Evolutionary conservation across 495 filamentous ascomycete genomes (phyloP).

Genomic region (Penicillium egyptiacum): DNA sequence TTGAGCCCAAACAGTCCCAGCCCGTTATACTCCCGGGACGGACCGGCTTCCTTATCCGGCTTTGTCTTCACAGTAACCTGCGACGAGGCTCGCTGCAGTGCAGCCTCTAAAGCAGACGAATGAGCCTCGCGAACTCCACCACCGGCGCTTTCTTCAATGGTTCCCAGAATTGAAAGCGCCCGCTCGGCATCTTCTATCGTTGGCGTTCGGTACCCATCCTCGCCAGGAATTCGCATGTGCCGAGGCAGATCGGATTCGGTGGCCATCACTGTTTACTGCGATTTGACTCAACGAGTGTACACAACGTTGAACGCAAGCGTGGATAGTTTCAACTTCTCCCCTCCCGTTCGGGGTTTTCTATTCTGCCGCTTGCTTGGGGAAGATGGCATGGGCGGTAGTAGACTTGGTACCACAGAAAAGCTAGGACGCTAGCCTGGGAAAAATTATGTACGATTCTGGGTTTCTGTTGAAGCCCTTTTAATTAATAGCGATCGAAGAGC

Average conservation of each 20-base stretch:
- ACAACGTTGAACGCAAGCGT: background rate
- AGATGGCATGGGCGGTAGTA: background rate
- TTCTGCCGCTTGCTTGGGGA: background rate
- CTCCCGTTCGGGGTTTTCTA: background rate
- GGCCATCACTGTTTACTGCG: conserved; percentile 16
- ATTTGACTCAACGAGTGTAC: background rate
- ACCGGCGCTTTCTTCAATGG: conserved; percentile 11
- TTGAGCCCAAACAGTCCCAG: conserved; percentile 2
- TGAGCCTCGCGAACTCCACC: conserved; percentile 31
- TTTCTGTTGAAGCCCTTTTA: background rate
- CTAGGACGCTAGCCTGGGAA: too few relatives aligned
- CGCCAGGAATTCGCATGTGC: conserved; percentile 44
- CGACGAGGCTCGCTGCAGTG: conserved; percentile 25
- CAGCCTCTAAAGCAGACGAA: conserved; percentile 33
- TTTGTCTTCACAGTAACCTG: conserved; percentile 18
- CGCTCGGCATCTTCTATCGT: conserved; percentile 50
- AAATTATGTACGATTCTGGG: background rate
- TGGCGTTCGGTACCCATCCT: conserved; percentile 52
- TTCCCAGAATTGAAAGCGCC: conserved; percentile 21
- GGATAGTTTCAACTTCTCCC: background rate
- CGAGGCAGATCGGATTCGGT: conserved; percentile 32
- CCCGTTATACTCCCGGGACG: conserved; percentile 16
- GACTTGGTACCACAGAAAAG: background rate
- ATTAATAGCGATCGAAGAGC: background rate
- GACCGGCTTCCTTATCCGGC: conserved; percentile 4